phyloP scores from a whole-genome alignment of 306 rosid genomes.

The Cyamopsis tetragonoloba region DNA sequence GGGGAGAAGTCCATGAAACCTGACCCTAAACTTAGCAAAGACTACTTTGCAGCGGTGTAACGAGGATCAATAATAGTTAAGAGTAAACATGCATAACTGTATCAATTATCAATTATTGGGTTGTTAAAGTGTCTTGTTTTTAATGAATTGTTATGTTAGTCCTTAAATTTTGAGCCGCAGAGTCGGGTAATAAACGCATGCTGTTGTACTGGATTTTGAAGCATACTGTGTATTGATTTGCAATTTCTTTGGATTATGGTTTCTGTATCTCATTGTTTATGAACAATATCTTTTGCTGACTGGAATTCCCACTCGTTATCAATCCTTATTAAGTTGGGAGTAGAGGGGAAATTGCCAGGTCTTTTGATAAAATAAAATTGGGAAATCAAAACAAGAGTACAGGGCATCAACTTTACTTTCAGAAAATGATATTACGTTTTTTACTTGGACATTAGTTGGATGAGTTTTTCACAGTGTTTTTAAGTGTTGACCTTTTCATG shows the following conservation, averaged over 20 bases:
- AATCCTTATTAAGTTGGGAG: not conserved
- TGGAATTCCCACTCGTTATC: not conserved
- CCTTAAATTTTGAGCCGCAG: slow-evolving; percentile 37
- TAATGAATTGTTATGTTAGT: slow-evolving; percentile 25
- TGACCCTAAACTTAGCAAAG: slow-evolving; percentile 95
- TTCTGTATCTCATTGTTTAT: not conserved
- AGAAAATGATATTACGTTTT: too few species aligned
- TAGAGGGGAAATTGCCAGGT: not conserved
- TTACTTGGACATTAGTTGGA: too few species aligned
- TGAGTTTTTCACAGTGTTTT: too few species aligned
- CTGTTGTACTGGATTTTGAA: slow-evolving; percentile 28
- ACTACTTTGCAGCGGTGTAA: slow-evolving; percentile 82
- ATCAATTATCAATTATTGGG: slow-evolving; percentile 32
- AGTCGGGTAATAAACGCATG: slow-evolving; percentile 36
- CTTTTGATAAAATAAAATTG: not conserved
- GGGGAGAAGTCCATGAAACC: slow-evolving; percentile 99
- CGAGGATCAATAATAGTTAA: not conserved
- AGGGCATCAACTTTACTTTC: too few species aligned
- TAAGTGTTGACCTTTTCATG: too few species aligned
- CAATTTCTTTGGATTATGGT: not conserved
- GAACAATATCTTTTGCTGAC: not conserved
- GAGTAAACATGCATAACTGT: slow-evolving; percentile 21
- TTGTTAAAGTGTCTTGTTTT: slow-evolving; percentile 36
- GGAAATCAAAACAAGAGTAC: not conserved
- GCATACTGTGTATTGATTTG: slow-evolving; percentile 13